Conservation (phyloP, 495 filamentous ascomycete species). For the Aspergillus conjunctus region DNA sequence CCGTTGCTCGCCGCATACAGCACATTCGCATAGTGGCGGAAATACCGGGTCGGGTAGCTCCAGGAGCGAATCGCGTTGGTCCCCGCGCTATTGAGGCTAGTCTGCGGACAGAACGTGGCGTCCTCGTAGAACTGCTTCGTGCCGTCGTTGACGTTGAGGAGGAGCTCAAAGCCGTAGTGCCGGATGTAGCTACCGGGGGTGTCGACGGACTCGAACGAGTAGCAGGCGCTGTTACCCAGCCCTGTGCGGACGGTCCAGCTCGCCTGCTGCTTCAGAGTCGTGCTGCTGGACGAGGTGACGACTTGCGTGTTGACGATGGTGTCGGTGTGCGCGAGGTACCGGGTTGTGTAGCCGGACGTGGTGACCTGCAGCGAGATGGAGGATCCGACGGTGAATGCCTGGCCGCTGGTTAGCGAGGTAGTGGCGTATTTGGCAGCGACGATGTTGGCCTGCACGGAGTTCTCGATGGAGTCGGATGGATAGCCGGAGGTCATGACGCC, state of each 20-base stretch:
- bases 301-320: conserved; percentile 53
- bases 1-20: conserved; percentile 55
- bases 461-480: conserved; percentile 56
- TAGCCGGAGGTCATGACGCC: conserved; percentile 62
- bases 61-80: conserved; percentile 51
- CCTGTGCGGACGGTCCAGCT: conserved; percentile 58
- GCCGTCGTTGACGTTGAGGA: conserved; percentile 50
- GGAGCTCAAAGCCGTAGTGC: conserved; percentile 50
- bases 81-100: conserved; percentile 49
- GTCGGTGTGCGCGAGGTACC: conserved; percentile 54
- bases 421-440: conserved; percentile 56
- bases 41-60: conserved; percentile 58
- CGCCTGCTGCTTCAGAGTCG: conserved; percentile 49
- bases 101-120: conserved; percentile 56
- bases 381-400: conserved; percentile 49
- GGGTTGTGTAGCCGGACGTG: conserved; percentile 50
- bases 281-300: conserved; percentile 51
- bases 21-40: conserved; percentile 53
- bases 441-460: conserved; percentile 59
- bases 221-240: conserved; percentile 54
- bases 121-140: conserved; percentile 56
- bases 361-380: conserved; percentile 54
- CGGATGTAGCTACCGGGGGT: conserved; percentile 58
- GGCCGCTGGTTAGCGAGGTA: conserved; percentile 49
- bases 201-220: conserved; percentile 59